Conservation (phyloP, 352 stramenopile genomes). For the Peronospora destructor region DNA sequence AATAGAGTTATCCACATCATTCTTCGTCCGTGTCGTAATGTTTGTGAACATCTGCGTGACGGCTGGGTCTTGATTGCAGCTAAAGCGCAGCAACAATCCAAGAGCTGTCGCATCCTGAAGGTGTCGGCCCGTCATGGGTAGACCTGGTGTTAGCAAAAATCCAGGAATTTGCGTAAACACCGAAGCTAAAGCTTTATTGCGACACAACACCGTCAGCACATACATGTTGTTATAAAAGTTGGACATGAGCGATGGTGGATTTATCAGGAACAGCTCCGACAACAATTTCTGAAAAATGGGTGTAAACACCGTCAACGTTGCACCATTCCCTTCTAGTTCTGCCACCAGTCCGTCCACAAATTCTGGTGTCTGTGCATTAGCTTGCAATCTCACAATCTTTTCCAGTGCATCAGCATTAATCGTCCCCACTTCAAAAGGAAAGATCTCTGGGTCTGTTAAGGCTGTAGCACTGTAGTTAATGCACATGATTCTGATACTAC, state of each 20-base stretch:
- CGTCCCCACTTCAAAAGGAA: slow-evolving; percentile 58
- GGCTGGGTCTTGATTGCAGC: slow-evolving; percentile 55
- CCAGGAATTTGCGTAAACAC: slow-evolving; percentile 65
- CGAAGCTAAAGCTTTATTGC: slow-evolving; percentile 56
- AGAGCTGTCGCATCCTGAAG: slow-evolving; percentile 78
- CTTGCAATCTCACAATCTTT: slow-evolving; percentile 54
- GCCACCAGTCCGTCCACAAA: slow-evolving; percentile 49
- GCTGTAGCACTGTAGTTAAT: slow-evolving; percentile 82
- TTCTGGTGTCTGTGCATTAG: slow-evolving; percentile 44
- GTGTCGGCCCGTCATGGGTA: slow-evolving; percentile 52
- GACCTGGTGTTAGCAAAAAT: slow-evolving; percentile 53
- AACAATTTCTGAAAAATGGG: slow-evolving; percentile 79
- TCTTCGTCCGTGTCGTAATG: slow-evolving; percentile 78
- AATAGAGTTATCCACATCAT: slow-evolving; percentile 70
- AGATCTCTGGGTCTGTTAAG: slow-evolving; percentile 81
- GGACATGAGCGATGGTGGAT: slow-evolving; percentile 65
- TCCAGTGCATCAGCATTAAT: slow-evolving; percentile 67
- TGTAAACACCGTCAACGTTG: slow-evolving; percentile 49
- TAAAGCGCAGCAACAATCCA: slow-evolving; percentile 69
- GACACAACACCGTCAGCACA: slow-evolving; percentile 50
- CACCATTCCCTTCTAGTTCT: slow-evolving; percentile 43
- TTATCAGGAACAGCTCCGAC: slow-evolving; percentile 72
- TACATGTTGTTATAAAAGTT: slow-evolving; percentile 77
- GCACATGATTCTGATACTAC: slow-evolving; percentile 63
- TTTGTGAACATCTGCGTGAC: slow-evolving; percentile 81